phyloP scores from a whole-genome alignment of 2,329 filamentous ascomycete species.

The Aspergillus luchuensis region DNA sequence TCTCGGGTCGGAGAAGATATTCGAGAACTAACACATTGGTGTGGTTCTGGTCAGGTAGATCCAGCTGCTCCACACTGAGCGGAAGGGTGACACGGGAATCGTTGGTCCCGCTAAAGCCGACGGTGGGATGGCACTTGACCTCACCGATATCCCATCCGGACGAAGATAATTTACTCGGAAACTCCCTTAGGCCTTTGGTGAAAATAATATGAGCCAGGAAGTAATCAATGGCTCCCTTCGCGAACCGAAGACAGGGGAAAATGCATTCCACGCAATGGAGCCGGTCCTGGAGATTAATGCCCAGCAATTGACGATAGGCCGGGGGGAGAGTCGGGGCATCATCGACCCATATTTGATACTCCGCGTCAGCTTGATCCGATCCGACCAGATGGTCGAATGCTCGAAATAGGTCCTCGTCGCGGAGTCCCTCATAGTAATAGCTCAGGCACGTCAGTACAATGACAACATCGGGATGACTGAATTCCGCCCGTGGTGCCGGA shows the following conservation, averaged over 20 bases:
- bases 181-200: slow-evolving; percentile 63
- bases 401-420: slow-evolving; percentile 51
- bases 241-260: slow-evolving; percentile 56
- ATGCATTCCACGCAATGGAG: slow-evolving; percentile 51
- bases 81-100: slow-evolving; percentile 64
- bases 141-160: slow-evolving; percentile 67
- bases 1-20: slow-evolving; percentile 59
- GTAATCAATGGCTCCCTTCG: slow-evolving; percentile 62
- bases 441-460: slow-evolving; percentile 59
- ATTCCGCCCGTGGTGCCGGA: slow-evolving; percentile 59
- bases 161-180: slow-evolving; percentile 62
- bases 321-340: slow-evolving; percentile 37
- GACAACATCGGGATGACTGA: slow-evolving; percentile 63
- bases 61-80: slow-evolving; percentile 56
- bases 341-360: slow-evolving; percentile 47
- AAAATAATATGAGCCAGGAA: slow-evolving; percentile 64
- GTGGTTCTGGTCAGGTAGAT: slow-evolving; percentile 58
- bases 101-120: slow-evolving; percentile 71
- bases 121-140: slow-evolving; percentile 52
- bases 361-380: slow-evolving; percentile 54
- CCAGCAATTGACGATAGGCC: slow-evolving; percentile 46
- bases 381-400: slow-evolving; percentile 52
- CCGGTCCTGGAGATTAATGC: slow-evolving; percentile 62
- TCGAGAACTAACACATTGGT: slow-evolving; percentile 69
- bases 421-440: slow-evolving; percentile 61